These are phyloP conservation scores for Erythrobasidium yunnanense DNA, from an alignment of 768 basidiomycete genomes.

Conservation along the genomic window DNA sequence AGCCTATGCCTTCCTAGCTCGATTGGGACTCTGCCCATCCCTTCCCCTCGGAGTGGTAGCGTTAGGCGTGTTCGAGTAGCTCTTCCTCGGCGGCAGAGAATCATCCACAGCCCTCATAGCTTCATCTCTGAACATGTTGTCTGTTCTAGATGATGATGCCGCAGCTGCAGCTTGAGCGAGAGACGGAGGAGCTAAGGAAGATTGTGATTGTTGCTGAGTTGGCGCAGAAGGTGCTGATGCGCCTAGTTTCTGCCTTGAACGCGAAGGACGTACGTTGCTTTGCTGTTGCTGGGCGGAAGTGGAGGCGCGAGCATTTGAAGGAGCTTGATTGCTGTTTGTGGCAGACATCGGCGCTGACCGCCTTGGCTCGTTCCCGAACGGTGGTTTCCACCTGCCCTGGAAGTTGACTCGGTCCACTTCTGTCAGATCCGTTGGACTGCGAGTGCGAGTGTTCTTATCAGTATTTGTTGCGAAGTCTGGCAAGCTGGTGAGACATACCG, in stretches of 20 bases:
- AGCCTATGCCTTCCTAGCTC: background rate
- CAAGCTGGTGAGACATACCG: constrained; percentile 58
- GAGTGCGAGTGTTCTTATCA: too few species aligned
- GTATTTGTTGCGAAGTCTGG: too few species aligned
- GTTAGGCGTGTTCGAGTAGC: background rate
- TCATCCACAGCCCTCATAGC: too few species aligned
- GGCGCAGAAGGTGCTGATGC: background rate
- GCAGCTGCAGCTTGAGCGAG: too few species aligned
- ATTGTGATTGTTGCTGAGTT: background rate
- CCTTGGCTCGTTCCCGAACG: background rate
- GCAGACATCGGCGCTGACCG: too few species aligned
- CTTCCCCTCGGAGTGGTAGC: background rate
- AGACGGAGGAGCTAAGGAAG: background rate
- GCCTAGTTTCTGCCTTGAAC: constrained; percentile 16
- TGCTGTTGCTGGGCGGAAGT: background rate
- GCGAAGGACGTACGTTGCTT: background rate
- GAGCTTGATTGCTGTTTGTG: background rate
- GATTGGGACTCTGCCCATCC: background rate
- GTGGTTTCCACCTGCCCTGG: constrained; percentile 1
- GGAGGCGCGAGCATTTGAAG: background rate
- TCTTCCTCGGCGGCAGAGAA: constrained; percentile 4
- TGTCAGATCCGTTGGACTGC: too few species aligned
- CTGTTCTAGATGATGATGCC: background rate
- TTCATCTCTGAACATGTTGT: background rate
- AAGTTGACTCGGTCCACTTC: constrained; percentile 13